phyloP scores from a whole-genome alignment of 768 basidiomycete species.

The Lentinula boryana region DNA sequence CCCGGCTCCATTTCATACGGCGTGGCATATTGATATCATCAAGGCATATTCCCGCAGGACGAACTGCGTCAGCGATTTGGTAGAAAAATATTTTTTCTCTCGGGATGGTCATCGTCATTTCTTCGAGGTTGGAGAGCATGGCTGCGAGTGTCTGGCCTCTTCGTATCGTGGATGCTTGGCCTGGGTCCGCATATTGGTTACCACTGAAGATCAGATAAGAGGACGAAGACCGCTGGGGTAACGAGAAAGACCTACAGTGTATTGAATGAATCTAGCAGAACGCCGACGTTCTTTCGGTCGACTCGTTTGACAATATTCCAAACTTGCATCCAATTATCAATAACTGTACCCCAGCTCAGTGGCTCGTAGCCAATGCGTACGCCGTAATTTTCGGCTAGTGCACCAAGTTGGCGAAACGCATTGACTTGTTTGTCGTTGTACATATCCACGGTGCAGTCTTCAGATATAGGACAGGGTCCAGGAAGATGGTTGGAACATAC shows the following conservation, averaged over 20 bases:
- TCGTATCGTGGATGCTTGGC: conserved; percentile 16
- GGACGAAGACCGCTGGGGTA: background rate
- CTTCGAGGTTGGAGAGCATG: conserved; percentile 19
- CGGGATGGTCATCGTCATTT: conserved; percentile 23
- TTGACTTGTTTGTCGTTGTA: conserved; percentile 22
- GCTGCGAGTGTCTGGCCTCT: conserved; percentile 10
- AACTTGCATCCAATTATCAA: conserved; percentile 29
- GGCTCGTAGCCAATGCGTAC: conserved; percentile 26
- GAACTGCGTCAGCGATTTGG: conserved; percentile 31
- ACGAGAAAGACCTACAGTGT: conserved; percentile 14
- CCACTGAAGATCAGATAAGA: conserved; percentile 14
- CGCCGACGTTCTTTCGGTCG: conserved; percentile 28
- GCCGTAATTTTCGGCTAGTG: conserved; percentile 22
- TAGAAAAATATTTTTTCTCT: conserved; percentile 32
- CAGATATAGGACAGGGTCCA: conserved; percentile 11
- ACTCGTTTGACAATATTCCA: conserved; percentile 28
- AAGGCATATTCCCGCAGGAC: conserved; percentile 13
- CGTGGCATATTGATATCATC: conserved; percentile 17
- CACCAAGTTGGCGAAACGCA: conserved; percentile 22
- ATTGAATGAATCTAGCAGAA: conserved; percentile 33
- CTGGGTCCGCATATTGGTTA: conserved; percentile 33
- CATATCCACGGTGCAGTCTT: conserved; percentile 13
- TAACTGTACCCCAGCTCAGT: conserved; percentile 27
- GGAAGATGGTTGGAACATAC: conserved; percentile 27
- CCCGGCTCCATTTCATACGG: conserved; percentile 32